Evolutionary conservation across 2,329 filamentous ascomycete genomes (phyloP).

Genomic region (Penicillium psychrosexuale): DNA sequence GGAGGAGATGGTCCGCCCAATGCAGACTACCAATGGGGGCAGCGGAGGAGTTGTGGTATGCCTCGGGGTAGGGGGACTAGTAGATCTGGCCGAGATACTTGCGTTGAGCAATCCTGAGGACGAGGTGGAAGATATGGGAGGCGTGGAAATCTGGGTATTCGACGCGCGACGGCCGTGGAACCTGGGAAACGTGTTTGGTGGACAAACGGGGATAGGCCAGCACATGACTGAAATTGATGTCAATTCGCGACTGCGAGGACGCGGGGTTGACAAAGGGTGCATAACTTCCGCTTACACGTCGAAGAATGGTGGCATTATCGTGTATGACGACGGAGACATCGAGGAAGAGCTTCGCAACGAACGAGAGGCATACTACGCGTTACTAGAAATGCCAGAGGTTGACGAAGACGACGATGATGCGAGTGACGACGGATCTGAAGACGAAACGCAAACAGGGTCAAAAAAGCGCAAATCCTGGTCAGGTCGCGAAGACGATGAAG

Average conservation of each 20-base stretch:
- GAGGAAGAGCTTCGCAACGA: conserved; percentile 74
- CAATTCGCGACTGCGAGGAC: conserved; percentile 49
- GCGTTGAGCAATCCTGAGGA: conserved; percentile 70
- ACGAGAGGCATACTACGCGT: conserved; percentile 76
- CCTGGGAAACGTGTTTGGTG: conserved; percentile 85
- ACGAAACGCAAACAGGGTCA: conserved; percentile 45
- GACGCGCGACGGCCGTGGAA: conserved; percentile 95
- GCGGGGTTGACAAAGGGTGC: conserved; percentile 69
- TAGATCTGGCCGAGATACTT: conserved; percentile 77
- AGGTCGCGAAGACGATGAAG: conserved; percentile 65
- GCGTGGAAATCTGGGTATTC: conserved; percentile 93
- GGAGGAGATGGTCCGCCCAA: conserved; percentile 72
- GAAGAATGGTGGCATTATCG: conserved; percentile 81
- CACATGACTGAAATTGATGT: conserved; percentile 47
- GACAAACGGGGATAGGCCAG: conserved; percentile 56
- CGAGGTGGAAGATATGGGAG: conserved; percentile 62
- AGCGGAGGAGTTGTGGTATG: conserved; percentile 87
- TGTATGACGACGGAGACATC: conserved; percentile 95
- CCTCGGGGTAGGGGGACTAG: conserved; percentile 85
- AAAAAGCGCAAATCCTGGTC: conserved; percentile 80
- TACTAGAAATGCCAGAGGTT: conserved; percentile 86
- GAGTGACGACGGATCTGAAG: conserved; percentile 57
- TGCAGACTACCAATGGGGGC: conserved; percentile 82
- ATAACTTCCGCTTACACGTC: conserved; percentile 70
- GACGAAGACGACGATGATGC: conserved; percentile 71